A percentile compares a stretch with the other conserved stretches of the same genome.
These are phyloP conservation scores for Delphinella strobiligena DNA, from an alignment of 2,329 filamentous ascomycete genomes.

Conservation along the genomic window DNA sequence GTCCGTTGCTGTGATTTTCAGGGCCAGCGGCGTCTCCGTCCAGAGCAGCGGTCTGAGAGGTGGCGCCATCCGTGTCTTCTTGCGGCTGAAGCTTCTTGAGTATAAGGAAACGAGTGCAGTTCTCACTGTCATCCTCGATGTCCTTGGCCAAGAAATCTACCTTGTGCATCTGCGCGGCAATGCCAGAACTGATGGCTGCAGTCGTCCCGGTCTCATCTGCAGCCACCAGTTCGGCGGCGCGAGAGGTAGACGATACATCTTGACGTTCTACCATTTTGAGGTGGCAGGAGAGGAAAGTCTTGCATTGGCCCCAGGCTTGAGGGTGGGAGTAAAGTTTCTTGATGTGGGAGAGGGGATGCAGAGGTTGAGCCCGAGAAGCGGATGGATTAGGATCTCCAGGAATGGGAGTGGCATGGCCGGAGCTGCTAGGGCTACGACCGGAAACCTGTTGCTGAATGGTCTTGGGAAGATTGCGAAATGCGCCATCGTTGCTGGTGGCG, in stretches of 20 bases:
- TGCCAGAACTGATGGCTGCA: slow-evolving; percentile 66
- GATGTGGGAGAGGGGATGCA: slow-evolving; percentile 47
- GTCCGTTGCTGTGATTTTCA: slow-evolving; percentile 8
- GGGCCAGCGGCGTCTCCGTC: not conserved
- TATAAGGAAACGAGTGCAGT: slow-evolving; percentile 70
- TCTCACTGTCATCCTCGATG: slow-evolving; percentile 64
- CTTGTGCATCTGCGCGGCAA: slow-evolving; percentile 57
- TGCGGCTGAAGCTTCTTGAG: slow-evolving; percentile 28
- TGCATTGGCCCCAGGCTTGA: slow-evolving; percentile 90
- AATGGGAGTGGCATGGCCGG: slow-evolving; percentile 41
- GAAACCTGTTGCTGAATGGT: slow-evolving; percentile 5
- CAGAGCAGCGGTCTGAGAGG: not conserved
- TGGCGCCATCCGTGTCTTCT: not conserved
- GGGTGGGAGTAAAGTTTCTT: slow-evolving; percentile 81
- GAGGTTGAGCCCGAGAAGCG: slow-evolving; percentile 29
- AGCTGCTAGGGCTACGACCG: slow-evolving; percentile 19
- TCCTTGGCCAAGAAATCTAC: slow-evolving; percentile 56
- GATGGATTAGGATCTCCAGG: slow-evolving; percentile 11
- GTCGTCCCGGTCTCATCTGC: slow-evolving; percentile 41
- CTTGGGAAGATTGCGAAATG: not conserved
- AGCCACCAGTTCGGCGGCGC: slow-evolving; percentile 65
- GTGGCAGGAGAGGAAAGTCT: slow-evolving; percentile 55
- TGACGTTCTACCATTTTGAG: slow-evolving; percentile 66
- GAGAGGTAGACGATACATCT: slow-evolving; percentile 76
- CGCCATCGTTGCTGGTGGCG: slow-evolving; percentile 1